A percentile compares a stretch with the other conserved stretches of the same genome.
Conservation (phyloP, 2,329 filamentous ascomycete species). For the Knoxdaviesia capensis region DNA sequence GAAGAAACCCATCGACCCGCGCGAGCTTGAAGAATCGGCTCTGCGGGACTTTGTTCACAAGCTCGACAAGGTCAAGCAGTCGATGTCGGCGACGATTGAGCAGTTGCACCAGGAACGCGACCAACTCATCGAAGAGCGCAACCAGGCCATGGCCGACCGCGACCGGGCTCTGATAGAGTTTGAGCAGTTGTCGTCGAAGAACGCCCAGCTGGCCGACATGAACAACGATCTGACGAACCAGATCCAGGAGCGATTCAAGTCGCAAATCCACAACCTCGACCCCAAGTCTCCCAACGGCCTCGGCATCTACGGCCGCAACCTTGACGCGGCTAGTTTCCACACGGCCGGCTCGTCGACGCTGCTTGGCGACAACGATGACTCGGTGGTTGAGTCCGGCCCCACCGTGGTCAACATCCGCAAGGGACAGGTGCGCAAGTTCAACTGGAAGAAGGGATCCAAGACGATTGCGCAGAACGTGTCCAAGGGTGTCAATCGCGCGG, state of each 20-base stretch:
- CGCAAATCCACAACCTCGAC: constrained; percentile 34
- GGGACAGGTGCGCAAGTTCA: constrained; percentile 87
- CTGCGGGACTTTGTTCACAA: constrained; percentile 81
- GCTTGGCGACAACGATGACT: constrained; percentile 46
- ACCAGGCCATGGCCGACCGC: constrained; percentile 62
- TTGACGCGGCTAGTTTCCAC: constrained; percentile 31
- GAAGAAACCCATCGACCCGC: constrained; percentile 60
- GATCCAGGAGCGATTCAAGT: constrained; percentile 85
- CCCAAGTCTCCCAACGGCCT: constrained; percentile 30
- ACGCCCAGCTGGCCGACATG: constrained; percentile 80
- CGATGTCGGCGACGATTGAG: constrained; percentile 36
- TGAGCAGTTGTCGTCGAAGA: constrained; percentile 84
- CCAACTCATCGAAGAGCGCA: constrained; percentile 67
- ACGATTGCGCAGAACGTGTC: constrained; percentile 85
- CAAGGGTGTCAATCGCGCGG: constrained; percentile 85
- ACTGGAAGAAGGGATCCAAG: constrained; percentile 95
- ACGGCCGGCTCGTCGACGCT: constrained; percentile 31
- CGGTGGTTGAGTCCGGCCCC: constrained; percentile 50
- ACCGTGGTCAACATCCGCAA: constrained; percentile 92
- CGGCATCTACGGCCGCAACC: constrained; percentile 34
- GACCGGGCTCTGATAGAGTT: constrained; percentile 91
- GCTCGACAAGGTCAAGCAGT: constrained; percentile 38
- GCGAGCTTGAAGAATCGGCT: constrained; percentile 68
- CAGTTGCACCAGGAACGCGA: constrained; percentile 52
- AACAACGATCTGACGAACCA: constrained; percentile 91